These are phyloP conservation scores for Psilocybe cubensis DNA, from an alignment of 768 basidiomycete genomes.

Conservation along the genomic window DNA sequence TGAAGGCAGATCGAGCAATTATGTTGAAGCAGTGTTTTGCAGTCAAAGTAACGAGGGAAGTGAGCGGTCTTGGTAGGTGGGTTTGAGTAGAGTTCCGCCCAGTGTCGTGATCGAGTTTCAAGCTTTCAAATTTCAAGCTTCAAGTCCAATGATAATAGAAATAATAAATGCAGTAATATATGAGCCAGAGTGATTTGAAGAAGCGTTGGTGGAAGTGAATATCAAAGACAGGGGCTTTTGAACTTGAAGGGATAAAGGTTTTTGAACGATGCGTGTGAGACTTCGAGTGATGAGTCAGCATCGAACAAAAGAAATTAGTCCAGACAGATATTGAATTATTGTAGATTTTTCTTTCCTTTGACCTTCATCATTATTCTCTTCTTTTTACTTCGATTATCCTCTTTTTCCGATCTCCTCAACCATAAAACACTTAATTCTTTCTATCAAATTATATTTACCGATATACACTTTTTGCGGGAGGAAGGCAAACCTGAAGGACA, in stretches of 20 bases:
- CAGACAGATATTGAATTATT: background rate
- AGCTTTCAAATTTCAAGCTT: too few species aligned
- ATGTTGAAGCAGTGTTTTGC: too few species aligned
- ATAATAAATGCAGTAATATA: too few species aligned
- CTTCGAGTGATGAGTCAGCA: constrained; percentile 3
- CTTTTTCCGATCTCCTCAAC: background rate
- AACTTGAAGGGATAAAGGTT: too few species aligned
- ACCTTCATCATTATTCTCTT: background rate
- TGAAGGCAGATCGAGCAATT: too few species aligned
- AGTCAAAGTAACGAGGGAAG: too few species aligned
- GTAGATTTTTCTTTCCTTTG: background rate
- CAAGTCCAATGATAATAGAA: too few species aligned
- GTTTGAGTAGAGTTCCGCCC: too few species aligned
- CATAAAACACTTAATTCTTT: background rate
- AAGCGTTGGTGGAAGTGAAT: background rate
- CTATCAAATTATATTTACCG: background rate
- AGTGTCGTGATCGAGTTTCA: too few species aligned
- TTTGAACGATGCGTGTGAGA: background rate
- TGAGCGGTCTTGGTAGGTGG: too few species aligned
- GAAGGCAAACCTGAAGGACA: background rate
- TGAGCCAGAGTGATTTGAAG: too few species aligned
- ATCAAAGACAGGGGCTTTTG: too few species aligned
- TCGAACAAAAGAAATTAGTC: background rate
- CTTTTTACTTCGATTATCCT: background rate
- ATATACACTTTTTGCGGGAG: background rate